These are phyloP conservation scores for Lepraria neglecta DNA, from an alignment of 495 filamentous ascomycete species.

Conservation along the genomic window DNA sequence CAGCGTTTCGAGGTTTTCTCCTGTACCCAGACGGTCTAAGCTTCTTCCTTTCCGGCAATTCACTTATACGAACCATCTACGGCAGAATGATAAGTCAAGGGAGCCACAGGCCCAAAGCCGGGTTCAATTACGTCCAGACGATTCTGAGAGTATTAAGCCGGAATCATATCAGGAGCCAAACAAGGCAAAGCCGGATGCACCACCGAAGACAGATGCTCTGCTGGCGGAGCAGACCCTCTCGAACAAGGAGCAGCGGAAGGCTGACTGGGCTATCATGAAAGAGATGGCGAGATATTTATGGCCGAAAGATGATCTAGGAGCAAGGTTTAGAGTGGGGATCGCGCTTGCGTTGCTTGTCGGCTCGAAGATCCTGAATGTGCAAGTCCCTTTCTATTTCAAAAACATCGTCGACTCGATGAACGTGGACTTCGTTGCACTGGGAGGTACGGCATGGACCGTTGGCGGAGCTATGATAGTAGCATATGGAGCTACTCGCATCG, in stretches of 20 bases:
- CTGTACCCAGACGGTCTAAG: neutral
- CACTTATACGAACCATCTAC: conserved; percentile 9
- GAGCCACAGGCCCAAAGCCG: neutral
- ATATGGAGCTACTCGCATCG: conserved; percentile 84
- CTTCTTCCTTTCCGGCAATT: conserved; percentile 8
- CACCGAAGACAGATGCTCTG: conserved; percentile 44
- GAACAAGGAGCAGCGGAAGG: conserved; percentile 84
- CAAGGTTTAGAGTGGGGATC: conserved; percentile 75
- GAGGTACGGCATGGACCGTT: conserved; percentile 79
- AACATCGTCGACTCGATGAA: conserved; percentile 97
- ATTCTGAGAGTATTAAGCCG: conserved; percentile 24
- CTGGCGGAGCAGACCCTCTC: conserved; percentile 50
- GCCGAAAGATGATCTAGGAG: conserved; percentile 82
- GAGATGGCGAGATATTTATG: conserved; percentile 96
- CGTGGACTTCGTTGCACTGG: conserved; percentile 74
- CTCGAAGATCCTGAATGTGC: conserved; percentile 92
- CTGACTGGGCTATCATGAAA: conserved; percentile 97
- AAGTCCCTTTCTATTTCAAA: conserved; percentile 98
- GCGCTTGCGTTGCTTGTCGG: conserved; percentile 77
- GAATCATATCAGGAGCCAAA: conserved; percentile 23
- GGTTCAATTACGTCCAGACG: conserved; percentile 13
- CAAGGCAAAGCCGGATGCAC: conserved; percentile 28
- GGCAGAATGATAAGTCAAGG: conserved; percentile 13
- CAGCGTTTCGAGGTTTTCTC: neutral
- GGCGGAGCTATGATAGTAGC: conserved; percentile 90